Percentiles rank a stretch among this genome's conserved stretches.
phyloP scores from a whole-genome alignment of 139 green algal species.

The Deuterostichococcus epilithicus region DNA sequence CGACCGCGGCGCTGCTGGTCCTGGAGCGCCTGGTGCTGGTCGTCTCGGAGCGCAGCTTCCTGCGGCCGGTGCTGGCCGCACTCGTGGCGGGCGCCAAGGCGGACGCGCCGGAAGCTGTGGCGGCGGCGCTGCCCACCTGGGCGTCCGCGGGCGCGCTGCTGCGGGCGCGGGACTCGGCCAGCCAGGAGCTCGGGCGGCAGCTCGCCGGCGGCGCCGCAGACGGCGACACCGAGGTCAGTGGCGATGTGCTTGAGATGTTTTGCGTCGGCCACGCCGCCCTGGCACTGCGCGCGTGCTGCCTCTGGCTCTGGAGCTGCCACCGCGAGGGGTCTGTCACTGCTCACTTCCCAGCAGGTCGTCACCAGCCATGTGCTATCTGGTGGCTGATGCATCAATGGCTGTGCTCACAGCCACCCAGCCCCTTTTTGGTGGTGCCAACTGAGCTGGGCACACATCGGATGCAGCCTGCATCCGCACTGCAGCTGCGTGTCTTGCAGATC shows the following conservation, averaged over 20 bases:
- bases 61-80: constrained; percentile 44
- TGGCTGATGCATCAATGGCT: too few relatives aligned
- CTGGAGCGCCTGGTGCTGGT: constrained; percentile 73
- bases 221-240: not conserved
- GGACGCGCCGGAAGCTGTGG: not conserved
- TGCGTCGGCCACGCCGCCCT: too few relatives aligned
- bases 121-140: not conserved
- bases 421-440: too few relatives aligned
- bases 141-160: not conserved
- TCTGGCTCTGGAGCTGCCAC: too few relatives aligned
- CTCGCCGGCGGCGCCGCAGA: not conserved
- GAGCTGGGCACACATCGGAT: too few relatives aligned
- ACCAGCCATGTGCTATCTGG: too few relatives aligned
- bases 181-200: not conserved
- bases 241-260: not conserved
- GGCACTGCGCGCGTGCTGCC: too few relatives aligned
- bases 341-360: too few relatives aligned
- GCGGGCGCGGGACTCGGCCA: not conserved
- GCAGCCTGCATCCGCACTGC: too few relatives aligned
- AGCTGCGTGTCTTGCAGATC: too few relatives aligned
- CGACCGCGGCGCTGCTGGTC: constrained; percentile 44
- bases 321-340: too few relatives aligned
- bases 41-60: constrained; percentile 44
- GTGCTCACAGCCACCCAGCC: too few relatives aligned
- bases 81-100: constrained; percentile 34